Evolutionary conservation across 31 red algal species (phyloP).

Genomic region (Odonthalia washingtoniensis): DNA sequence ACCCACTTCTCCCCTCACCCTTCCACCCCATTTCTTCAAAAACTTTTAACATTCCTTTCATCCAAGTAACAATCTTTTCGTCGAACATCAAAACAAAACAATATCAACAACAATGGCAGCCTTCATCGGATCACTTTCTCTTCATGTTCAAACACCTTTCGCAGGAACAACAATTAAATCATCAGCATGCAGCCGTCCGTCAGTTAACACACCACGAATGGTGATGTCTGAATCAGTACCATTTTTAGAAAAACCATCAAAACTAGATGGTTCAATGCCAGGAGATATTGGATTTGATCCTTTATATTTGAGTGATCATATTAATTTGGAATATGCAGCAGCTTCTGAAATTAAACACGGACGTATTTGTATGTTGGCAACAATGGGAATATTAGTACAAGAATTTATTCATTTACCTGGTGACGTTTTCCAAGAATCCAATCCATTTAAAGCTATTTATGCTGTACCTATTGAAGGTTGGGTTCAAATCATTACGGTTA

Average conservation of each 20-base stretch:
- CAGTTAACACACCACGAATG: slow-evolving; percentile 79
- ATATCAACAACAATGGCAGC: not conserved
- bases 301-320: slow-evolving; percentile 75
- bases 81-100: no score
- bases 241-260: slow-evolving; percentile 89
- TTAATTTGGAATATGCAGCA: slow-evolving; percentile 80
- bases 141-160: not conserved
- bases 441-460: slow-evolving; percentile 85
- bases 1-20: no score
- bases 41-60: no score
- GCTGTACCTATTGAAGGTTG: slow-evolving; percentile 79
- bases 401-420: slow-evolving; percentile 91
- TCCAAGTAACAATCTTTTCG: no score
- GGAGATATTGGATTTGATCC: slow-evolving; percentile 82
- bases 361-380: slow-evolving; percentile 95
- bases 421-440: slow-evolving; percentile 72
- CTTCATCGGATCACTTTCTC: not conserved
- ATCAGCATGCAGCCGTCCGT: not conserved
- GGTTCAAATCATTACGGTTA: slow-evolving; percentile 77
- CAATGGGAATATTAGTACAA: slow-evolving; percentile 87
- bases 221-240: slow-evolving; percentile 83
- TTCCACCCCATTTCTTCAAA: no score
- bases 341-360: slow-evolving; percentile 87
- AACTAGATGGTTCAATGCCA: slow-evolving; percentile 74
- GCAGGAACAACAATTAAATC: not conserved